These are phyloP conservation scores for Lichtheimia ornata DNA, from an alignment of 371 early-diverging fungal species.

Conservation along the genomic window DNA sequence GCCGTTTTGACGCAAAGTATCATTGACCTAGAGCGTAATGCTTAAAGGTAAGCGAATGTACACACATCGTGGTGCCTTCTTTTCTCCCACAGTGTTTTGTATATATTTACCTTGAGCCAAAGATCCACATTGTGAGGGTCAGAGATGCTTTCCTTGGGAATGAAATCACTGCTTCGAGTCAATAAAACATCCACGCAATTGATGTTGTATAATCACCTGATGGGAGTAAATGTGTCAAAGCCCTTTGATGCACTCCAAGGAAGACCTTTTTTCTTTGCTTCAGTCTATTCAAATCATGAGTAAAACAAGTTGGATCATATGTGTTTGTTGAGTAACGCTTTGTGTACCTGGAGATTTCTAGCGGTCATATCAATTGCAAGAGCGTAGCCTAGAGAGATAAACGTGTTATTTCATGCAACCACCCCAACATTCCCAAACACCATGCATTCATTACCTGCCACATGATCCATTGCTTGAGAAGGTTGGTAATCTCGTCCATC, in stretches of 20 bases:
- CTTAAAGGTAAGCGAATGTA: neutral
- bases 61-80: neutral
- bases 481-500: slow-evolving; percentile 75
- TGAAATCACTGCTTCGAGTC: slow-evolving; percentile 61
- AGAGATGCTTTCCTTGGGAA: slow-evolving; percentile 69
- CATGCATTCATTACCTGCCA: slow-evolving; percentile 50
- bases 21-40: slow-evolving; percentile 55
- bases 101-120: slow-evolving; percentile 73
- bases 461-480: slow-evolving; percentile 63
- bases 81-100: neutral
- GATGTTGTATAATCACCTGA: slow-evolving; percentile 50
- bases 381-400: slow-evolving; percentile 70
- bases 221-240: slow-evolving; percentile 93
- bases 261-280: slow-evolving; percentile 80
- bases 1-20: slow-evolving; percentile 79
- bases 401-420: neutral
- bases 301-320: neutral
- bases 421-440: neutral
- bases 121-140: slow-evolving; percentile 79
- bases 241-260: slow-evolving; percentile 97
- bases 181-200: too few relatives aligned
- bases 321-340: neutral
- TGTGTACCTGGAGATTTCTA: slow-evolving; percentile 73
- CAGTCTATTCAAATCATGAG: slow-evolving; percentile 46
- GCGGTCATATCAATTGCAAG: slow-evolving; percentile 94